These are phyloP conservation scores for Cyclotella choctawhatcheeana DNA, from an alignment of 108 stramenopile genomes.

Conservation along the genomic window DNA sequence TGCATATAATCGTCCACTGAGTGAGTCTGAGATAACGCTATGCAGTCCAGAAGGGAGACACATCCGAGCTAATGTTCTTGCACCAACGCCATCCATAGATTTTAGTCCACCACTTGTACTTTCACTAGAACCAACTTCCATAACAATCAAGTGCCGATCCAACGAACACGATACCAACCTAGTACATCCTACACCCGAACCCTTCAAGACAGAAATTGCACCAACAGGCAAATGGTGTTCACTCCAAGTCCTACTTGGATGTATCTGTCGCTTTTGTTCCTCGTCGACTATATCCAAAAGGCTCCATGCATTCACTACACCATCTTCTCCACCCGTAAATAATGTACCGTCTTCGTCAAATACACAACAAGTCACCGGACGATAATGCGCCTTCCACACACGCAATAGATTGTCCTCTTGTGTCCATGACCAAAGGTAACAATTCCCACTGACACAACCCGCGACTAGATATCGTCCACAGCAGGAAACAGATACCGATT, in stretches of 20 bases:
- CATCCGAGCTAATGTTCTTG: constrained; percentile 62
- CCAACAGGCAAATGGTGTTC: constrained; percentile 75
- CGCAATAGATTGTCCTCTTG: constrained; percentile 63
- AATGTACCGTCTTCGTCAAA: constrained; percentile 72
- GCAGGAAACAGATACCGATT: constrained; percentile 59
- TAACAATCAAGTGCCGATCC: constrained; percentile 68
- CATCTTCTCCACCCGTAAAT: constrained; percentile 85
- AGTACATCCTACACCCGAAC: constrained; percentile 32
- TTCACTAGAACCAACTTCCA: constrained; percentile 50
- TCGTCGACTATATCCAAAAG: constrained; percentile 63
- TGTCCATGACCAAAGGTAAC: constrained; percentile 67
- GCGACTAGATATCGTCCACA: constrained; percentile 74
- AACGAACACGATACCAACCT: constrained; percentile 66
- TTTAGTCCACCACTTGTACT: background rate
- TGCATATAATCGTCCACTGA: constrained; percentile 61
- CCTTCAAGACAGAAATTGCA: constrained; percentile 43
- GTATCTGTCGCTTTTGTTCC: constrained; percentile 14
- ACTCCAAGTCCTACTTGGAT: constrained; percentile 72
- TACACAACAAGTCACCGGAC: constrained; percentile 59
- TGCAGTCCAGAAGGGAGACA: constrained; percentile 62
- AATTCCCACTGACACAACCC: constrained; percentile 63
- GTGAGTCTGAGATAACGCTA: constrained; percentile 40
- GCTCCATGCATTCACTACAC: constrained; percentile 77
- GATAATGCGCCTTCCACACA: constrained; percentile 79
- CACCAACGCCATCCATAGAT: constrained; percentile 16